Percentiles rank a stretch among this genome's conserved stretches.
Evolutionary conservation across 2,329 filamentous ascomycete species (phyloP).

Genomic region (Colletotrichum magnum): DNA sequence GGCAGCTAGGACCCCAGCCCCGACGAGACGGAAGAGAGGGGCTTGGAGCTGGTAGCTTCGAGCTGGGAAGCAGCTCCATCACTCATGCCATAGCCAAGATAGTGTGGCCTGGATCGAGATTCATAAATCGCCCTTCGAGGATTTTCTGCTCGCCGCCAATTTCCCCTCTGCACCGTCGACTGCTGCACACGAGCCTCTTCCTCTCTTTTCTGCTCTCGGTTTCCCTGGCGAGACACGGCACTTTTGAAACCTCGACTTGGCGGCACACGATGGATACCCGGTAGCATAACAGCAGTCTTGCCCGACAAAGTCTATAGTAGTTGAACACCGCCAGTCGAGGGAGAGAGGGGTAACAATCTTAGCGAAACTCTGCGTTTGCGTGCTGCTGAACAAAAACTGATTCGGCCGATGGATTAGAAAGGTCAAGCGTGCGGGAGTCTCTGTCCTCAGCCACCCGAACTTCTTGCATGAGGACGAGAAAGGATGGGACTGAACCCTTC

Average conservation of each 20-base stretch:
- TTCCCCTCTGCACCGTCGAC: conserved; percentile 4
- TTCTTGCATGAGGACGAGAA: conserved; percentile 1
- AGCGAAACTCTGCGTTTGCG: conserved; percentile 6
- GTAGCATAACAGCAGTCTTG: neutral
- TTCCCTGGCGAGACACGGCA: neutral
- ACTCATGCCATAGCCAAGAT: neutral
- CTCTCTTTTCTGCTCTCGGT: neutral
- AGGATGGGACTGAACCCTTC: neutral
- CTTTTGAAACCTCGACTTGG: neutral
- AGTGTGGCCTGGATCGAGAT: conserved; percentile 9
- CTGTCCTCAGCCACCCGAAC: neutral
- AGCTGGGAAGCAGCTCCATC: neutral
- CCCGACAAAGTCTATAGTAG: neutral
- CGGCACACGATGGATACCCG: neutral
- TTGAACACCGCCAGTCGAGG: neutral
- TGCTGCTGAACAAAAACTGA: neutral
- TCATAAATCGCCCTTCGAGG: conserved; percentile 4
- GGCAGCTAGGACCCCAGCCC: conserved; percentile 36
- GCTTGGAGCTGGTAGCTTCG: conserved; percentile 18
- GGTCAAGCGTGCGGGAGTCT: neutral
- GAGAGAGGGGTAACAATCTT: conserved; percentile 19
- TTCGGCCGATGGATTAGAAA: neutral
- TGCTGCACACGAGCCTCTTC: neutral
- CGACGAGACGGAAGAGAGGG: conserved; percentile 10
- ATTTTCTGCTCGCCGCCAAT: neutral